Base-by-base conservation (phyloP, 2,329 filamentous ascomycete species). In the Sclerotinia trifoliorum region DNA sequence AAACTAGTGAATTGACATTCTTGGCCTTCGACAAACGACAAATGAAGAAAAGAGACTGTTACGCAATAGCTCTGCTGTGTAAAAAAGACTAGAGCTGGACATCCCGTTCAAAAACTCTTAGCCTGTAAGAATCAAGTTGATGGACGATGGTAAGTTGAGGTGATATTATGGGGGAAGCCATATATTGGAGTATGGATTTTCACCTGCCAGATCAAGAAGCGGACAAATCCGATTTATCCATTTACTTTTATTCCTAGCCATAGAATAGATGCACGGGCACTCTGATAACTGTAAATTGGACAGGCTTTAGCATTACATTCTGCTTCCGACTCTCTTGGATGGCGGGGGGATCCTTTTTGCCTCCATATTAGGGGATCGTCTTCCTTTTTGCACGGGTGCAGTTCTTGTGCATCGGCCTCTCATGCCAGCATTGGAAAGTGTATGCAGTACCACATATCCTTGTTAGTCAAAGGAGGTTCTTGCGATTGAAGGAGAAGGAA, bases 251-350 rank as follows among this genome's bases (percentile, higher is more conserved):
- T 68, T 73, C 64, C 52, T 70, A 49, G 65, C 73, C 73, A 75
- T 44, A 72, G 69, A 32, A 70, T 68, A 44, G 52, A 70, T 10
- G 68, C 73, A 74, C 71, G 72, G 68, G 71, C 56, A 46, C 49
- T n/a, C 24, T 3, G 46, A 26, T 17, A 32, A 29, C 44, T 58
- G 46, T 49, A 60, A 17, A 17, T 26, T n/a, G 35, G 35, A 26
- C 24, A 32, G 55, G 42, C 56, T 24, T 51, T n/a, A 24, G 63
- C 19, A 58, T 65, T 15, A 4, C 8, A 24, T 48, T 35, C 6
- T 26, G 21, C 3, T 42, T 42, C 42, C 42, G 46, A 21, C 24
- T 46, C 35, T 46, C 35, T 11, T 26, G 55, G 55, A 24, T 24
- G 55, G 55, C 11, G n/a, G 60, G 46, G 46, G 17, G 19, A 21